Evolutionary conservation across 306 rosid genomes (phyloP).

Genomic region (Cucurbita moschata): DNA sequence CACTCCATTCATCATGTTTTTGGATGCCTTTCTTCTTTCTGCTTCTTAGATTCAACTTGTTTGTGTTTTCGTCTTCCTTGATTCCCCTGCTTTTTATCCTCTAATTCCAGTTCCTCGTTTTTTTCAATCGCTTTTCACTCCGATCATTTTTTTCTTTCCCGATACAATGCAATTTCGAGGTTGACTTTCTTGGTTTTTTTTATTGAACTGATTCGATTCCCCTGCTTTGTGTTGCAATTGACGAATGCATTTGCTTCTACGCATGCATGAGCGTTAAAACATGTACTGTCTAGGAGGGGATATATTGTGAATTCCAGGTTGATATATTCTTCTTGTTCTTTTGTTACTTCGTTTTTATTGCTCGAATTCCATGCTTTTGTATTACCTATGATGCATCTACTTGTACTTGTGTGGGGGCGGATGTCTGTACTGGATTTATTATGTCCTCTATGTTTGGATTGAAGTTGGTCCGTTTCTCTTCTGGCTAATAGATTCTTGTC

Average conservation of each 20-base stretch:
- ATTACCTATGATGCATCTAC: too few relatives aligned
- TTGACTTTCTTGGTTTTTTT: background rate
- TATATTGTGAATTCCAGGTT: too few relatives aligned
- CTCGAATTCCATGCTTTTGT: background rate
- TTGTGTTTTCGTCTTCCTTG: background rate
- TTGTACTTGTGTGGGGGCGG: too few relatives aligned
- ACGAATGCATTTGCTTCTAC: too few relatives aligned
- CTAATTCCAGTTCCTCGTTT: too few relatives aligned
- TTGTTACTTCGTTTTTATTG: background rate
- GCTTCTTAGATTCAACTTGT: background rate
- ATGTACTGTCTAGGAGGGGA: too few relatives aligned
- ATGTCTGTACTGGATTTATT: too few relatives aligned
- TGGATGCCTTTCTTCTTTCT: too few relatives aligned
- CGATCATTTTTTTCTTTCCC: background rate
- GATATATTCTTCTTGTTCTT: background rate
- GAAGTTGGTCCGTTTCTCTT: background rate
- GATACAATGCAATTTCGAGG: background rate
- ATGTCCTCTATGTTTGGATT: too few relatives aligned
- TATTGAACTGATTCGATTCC: background rate
- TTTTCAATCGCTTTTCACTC: background rate
- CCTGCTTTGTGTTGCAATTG: background rate
- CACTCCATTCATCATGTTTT: background rate
- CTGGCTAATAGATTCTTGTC: background rate
- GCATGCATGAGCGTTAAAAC: background rate
- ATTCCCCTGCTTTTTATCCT: background rate